Conservation (phyloP, 2,329 filamentous ascomycete species). For the Aureobasidium musti region DNA sequence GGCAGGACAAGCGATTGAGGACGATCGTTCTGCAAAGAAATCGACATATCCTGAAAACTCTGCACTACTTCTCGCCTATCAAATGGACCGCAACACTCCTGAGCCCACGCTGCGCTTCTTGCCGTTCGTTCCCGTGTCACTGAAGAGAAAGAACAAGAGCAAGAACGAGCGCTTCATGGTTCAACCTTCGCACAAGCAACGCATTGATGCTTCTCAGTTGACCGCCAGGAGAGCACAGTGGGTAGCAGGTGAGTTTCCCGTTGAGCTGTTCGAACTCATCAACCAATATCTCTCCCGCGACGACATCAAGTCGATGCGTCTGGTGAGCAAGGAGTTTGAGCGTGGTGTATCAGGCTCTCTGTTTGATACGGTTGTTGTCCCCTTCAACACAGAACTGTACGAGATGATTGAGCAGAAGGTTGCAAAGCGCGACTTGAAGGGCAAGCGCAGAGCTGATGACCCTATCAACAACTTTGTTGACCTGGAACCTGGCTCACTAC, state of each 20-base stretch:
- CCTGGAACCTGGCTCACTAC: constrained; percentile 35
- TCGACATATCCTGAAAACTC: background rate
- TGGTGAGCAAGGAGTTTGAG: constrained; percentile 64
- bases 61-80: constrained; percentile 17
- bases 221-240: constrained; percentile 15
- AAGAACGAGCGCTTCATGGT: constrained; percentile 22
- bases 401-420: constrained; percentile 50
- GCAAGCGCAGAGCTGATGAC: constrained; percentile 39
- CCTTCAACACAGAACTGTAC: constrained; percentile 66
- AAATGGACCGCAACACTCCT: background rate
- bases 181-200: constrained; percentile 18
- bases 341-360: constrained; percentile 58
- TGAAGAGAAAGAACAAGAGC: background rate
- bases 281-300: constrained; percentile 57
- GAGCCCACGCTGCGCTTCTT: constrained; percentile 6
- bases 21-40: background rate
- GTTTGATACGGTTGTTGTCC: constrained; percentile 65
- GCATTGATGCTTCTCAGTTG: constrained; percentile 10
- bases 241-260: constrained; percentile 50
- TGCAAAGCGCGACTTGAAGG: constrained; percentile 41
- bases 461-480: constrained; percentile 34
- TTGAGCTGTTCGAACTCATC: constrained; percentile 64
- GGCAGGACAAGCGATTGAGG: background rate
- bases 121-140: constrained; percentile 16
- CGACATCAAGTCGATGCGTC: constrained; percentile 61